Percentiles rank a stretch among this genome's conserved stretches.
Conservation (phyloP, 73 alveolate species). For the Uronychia setigera region DNA sequence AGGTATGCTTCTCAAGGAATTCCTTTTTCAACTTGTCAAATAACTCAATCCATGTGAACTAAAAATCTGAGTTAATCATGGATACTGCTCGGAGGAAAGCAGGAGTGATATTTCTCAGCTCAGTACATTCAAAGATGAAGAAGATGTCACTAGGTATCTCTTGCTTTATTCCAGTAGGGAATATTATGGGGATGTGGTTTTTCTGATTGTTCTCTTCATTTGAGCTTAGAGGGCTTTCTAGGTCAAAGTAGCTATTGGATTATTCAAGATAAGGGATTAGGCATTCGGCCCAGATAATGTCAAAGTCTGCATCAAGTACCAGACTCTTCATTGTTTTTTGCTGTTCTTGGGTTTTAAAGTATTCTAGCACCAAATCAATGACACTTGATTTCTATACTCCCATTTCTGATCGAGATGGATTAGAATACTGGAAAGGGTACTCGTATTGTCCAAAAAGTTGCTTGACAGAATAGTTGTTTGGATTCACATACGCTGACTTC, state of each 20-base stretch:
- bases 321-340: not conserved
- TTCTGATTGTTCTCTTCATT: not conserved
- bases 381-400: not conserved
- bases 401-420: not conserved
- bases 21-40: not conserved
- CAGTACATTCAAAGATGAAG: slow-evolving; percentile 35
- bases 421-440: not conserved
- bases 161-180: slow-evolving; percentile 20
- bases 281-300: not conserved
- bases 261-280: not conserved
- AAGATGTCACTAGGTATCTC: slow-evolving; percentile 31
- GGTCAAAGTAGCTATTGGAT: not conserved
- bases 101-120: slow-evolving; percentile 24
- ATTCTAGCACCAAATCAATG: not conserved
- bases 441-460: slow-evolving; percentile 36
- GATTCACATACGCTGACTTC: slow-evolving; percentile 30
- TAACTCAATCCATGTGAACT: not conserved
- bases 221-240: not conserved
- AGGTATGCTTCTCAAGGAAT: not conserved
- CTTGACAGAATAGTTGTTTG: not conserved
- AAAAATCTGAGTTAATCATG: slow-evolving; percentile 20
- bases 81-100: slow-evolving; percentile 14
- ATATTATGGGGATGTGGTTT: not conserved
- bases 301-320: not conserved
- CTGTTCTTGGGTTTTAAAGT: not conserved